Conservation (phyloP, 345 rosid species). For the Salix arbutifolia region DNA sequence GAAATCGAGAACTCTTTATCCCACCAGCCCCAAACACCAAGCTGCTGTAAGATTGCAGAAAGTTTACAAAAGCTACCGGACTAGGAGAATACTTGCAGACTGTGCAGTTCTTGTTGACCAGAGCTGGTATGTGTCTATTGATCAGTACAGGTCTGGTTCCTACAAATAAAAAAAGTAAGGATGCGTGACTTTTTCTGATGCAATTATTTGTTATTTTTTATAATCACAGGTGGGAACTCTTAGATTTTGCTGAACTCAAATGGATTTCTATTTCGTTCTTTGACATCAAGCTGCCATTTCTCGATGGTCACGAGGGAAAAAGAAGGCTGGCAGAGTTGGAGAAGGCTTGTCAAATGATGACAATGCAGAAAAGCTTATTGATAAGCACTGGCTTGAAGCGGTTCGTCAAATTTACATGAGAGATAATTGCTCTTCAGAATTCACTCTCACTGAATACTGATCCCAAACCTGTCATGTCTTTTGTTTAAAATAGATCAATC, state of each 20-base stretch:
- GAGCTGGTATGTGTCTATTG: conserved; percentile 54
- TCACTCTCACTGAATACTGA: conserved; percentile 21
- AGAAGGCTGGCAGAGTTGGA: conserved; percentile 88
- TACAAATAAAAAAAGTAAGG: too few species aligned
- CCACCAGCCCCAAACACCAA: conserved; percentile 58
- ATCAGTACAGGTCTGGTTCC: background rate
- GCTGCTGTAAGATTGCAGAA: conserved; percentile 88
- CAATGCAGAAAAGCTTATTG: conserved; percentile 72
- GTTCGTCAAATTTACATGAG: conserved; percentile 35
- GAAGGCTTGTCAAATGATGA: conserved; percentile 86
- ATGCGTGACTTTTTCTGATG: conserved; percentile 16
- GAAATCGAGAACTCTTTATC: conserved; percentile 39
- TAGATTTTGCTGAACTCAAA: conserved; percentile 85
- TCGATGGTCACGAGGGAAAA: conserved; percentile 94
- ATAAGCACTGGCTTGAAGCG: conserved; percentile 97
- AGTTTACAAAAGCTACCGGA: conserved; percentile 86
- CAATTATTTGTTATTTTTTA: background rate
- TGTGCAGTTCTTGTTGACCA: conserved; percentile 89
- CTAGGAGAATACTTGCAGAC: conserved; percentile 90
- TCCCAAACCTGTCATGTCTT: background rate
- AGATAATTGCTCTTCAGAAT: background rate
- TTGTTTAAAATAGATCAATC: conserved; percentile 59
- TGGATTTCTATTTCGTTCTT: conserved; percentile 86
- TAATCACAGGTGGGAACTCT: conserved; percentile 71
- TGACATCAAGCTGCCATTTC: conserved; percentile 91